Evolutionary conservation across 1,139 yeast species (phyloP), one percentile per base, ranked within the genome.

Genomic region (Zygosaccharomyces sapae): DNA sequence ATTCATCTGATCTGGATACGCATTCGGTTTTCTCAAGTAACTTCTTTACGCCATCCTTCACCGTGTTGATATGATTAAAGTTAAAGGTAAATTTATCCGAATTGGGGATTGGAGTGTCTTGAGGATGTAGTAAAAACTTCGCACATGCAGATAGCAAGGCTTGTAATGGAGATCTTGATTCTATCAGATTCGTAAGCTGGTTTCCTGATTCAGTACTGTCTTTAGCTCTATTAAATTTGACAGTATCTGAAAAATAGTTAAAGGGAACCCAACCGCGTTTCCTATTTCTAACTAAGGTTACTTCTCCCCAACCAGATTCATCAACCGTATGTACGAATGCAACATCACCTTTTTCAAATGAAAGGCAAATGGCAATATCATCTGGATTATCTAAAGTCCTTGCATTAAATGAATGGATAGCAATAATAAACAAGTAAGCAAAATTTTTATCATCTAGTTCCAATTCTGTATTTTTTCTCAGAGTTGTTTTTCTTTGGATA

Each of bases 231-330:
- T 27, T 12, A 27, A 27, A 37, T 16, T 72, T 72, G 5, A 73
- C 69, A 6, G 83, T 73, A n/a, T 86, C 87, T 37, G 84, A 75
- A 58, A 90, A 92, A 68, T 88, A 92, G 65, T 90, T 90, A 75
- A 90, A 84, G 1, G 98, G 98, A 13, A 92, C 88, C 98, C 98
- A 92, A 24, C 98, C 98, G 50, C 96, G 75, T 56, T 79, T 77
- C 47, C 86, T 77, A 5, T 85, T 75, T 45, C 81, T 80, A 12
- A 83, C 66, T 42, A 86, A 66, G 0, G 97, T 89, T 2, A 90
- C 97, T 66, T 92, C 97, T 50, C 96, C 97, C 98, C 98, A 92
- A 1, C 97, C 98, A 12, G 96, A 84, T 46, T 86, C 83, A 66
- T 92, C 97, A 27, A 89, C 80, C 6, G 90, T 80, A 64, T 90